A percentile compares a stretch with the other conserved stretches of the same genome.
Conservation (phyloP, 768 basidiomycete species). For the Daedalea quercina region DNA sequence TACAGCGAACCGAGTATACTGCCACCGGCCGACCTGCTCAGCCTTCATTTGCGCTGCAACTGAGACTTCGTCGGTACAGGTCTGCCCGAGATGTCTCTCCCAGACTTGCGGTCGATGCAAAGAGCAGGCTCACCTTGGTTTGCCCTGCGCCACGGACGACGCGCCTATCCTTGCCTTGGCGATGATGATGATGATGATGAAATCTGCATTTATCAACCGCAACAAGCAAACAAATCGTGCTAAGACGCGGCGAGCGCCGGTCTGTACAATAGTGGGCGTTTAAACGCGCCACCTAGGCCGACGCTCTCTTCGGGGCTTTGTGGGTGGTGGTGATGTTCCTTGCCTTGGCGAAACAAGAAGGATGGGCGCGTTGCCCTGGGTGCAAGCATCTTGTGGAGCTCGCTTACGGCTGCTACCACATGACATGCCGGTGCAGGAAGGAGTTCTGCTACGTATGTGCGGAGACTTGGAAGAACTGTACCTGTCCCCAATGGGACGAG, state of each 20-base stretch:
- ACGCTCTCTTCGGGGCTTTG: too few species aligned
- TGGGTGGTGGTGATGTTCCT: too few species aligned
- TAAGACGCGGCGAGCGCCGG: too few species aligned
- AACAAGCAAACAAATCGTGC: too few species aligned
- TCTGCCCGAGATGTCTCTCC: constrained; percentile 35
- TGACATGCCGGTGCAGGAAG: constrained; percentile 33
- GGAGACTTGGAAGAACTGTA: constrained; percentile 53
- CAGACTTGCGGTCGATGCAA: constrained; percentile 45
- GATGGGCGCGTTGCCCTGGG: constrained; percentile 36
- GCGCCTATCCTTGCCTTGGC: constrained; percentile 39
- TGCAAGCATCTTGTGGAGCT: constrained; percentile 26
- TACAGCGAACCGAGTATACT: constrained; percentile 43
- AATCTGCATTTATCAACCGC: too few species aligned
- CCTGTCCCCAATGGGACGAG: constrained; percentile 63
- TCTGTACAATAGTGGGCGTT: too few species aligned
- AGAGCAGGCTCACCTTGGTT: constrained; percentile 32
- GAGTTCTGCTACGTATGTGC: constrained; percentile 52
- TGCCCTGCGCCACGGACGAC: constrained; percentile 35
- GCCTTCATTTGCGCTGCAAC: constrained; percentile 41
- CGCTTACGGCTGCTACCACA: constrained; percentile 31
- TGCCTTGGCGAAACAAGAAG: constrained; percentile 35
- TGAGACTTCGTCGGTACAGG: constrained; percentile 13
- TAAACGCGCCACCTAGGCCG: too few species aligned
- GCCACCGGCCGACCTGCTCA: constrained; percentile 43
- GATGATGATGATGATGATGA: too few species aligned